phyloP scores from a whole-genome alignment of 768 basidiomycete genomes.

The Amanita fuliginea region DNA sequence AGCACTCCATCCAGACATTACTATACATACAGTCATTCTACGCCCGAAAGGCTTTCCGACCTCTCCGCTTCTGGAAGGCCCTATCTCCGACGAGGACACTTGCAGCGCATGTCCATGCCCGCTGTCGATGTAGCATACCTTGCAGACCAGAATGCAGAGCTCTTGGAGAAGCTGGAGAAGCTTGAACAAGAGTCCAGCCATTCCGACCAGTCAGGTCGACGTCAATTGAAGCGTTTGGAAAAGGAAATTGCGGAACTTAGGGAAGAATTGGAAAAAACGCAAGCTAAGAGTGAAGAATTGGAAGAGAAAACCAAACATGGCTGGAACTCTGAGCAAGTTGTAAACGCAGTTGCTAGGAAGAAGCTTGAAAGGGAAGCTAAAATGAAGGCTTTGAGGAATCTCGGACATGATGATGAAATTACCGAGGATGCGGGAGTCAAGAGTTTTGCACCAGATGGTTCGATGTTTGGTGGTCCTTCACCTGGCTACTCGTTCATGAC shows the following conservation, averaged over 20 bases:
- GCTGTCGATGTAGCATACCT: slow-evolving; percentile 60
- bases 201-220: slow-evolving; percentile 57
- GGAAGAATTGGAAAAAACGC: slow-evolving; percentile 70
- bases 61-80: slow-evolving; percentile 17
- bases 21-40: slow-evolving; percentile 21
- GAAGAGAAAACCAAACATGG: slow-evolving; percentile 52
- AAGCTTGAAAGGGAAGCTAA: slow-evolving; percentile 44
- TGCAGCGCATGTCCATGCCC: slow-evolving; percentile 50
- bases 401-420: slow-evolving; percentile 17
- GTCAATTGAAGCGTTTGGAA: slow-evolving; percentile 62
- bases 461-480: slow-evolving; percentile 25
- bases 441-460: slow-evolving; percentile 55
- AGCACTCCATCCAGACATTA: slow-evolving; percentile 16
- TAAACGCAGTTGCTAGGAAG: slow-evolving; percentile 32
- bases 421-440: slow-evolving; percentile 24
- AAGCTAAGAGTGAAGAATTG: slow-evolving; percentile 56
- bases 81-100: slow-evolving; percentile 18
- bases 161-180: slow-evolving; percentile 62
- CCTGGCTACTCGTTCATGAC: slow-evolving; percentile 19
- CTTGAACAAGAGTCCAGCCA: slow-evolving; percentile 61
- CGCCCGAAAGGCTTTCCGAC: slow-evolving; percentile 9
- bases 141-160: slow-evolving; percentile 77
- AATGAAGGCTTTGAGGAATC: slow-evolving; percentile 39
- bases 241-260: slow-evolving; percentile 68
- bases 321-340: slow-evolving; percentile 27